Base-by-base conservation (phyloP, 139 green algal genomes). In the Coelastrella sp. region DNA sequence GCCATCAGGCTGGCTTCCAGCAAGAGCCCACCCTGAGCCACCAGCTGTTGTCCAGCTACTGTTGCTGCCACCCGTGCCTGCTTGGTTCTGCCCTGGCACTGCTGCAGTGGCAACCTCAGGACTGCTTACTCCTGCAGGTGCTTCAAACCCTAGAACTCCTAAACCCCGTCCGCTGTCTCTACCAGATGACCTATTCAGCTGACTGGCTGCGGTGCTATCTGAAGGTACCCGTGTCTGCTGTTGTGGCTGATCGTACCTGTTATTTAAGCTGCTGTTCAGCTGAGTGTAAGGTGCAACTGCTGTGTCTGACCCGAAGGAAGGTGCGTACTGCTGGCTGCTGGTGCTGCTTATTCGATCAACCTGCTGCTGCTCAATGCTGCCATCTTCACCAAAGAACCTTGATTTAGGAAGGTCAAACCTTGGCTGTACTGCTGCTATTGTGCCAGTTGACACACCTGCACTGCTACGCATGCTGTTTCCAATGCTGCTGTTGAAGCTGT, bases 311-410 rank as follows among this genome's bases (percentile, higher is more conserved):
- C n/a, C n/a, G n/a, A n/a, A n/a, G n/a, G n/a, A n/a, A n/a, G n/a
- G n/a, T 22, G 71, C 23, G 77, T 60, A 20, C 5, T 68, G 47
- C 61, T 73, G 71, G 65, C 56, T 87, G 65, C 23, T n/a, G n/a
- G n/a, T 91, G 74, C 65, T 90, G 82, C 23, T 92, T 59, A 76
- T 59, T 83, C 76, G 83, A 17, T 17, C 20, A 13, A 47, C 32
- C 83, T 65, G 71, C 74, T 87, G 61, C 86, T 86, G 60, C 76
- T 85, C 74, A 89, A 79, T 82, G 66, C 79, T 16, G 61, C 59
- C 32, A 65, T 88, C 71, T 57, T 87, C 81, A 11, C 64, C 81
- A 87, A 77, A 87, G 60, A 74, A 87, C 60, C 61, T 59, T 0
- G 81, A 77, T 23, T 76, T 87, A 4, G 60, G 22, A 22, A 87